Percentiles rank a stretch among this genome's conserved stretches.
phyloP scores from a whole-genome alignment of 1,284 basidiomycete species.

The Rhizoctonia solani region DNA sequence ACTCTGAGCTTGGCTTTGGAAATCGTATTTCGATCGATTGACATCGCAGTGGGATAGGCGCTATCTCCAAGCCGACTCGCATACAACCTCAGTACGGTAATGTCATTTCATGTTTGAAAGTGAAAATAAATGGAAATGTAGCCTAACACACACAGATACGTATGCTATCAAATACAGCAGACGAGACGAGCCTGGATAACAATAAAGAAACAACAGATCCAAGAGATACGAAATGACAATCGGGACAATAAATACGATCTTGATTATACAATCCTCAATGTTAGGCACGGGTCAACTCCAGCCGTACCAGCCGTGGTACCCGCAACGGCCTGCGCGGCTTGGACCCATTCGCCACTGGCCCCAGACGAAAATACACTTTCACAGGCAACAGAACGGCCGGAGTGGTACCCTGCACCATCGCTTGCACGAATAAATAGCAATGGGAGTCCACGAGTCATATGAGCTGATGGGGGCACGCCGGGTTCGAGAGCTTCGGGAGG shows the following conservation, averaged over 20 bases:
- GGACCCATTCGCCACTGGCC: conserved; percentile 34
- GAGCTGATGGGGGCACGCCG: conserved; percentile 41
- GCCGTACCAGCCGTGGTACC: background rate
- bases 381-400: conserved; percentile 78
- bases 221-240: background rate
- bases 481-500: conserved; percentile 39
- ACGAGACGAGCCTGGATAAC: conserved; percentile 21
- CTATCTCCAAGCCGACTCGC: background rate
- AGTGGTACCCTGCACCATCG: conserved; percentile 82
- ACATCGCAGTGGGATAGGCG: no score
- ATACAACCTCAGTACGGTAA: background rate
- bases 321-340: conserved; percentile 19
- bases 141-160: conserved; percentile 3
- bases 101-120: background rate
- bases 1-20: no score
- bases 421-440: conserved; percentile 73
- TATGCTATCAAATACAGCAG: conserved; percentile 30
- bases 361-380: conserved; percentile 65
- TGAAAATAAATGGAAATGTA: background rate
- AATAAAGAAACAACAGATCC: conserved; percentile 3
- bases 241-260: conserved; percentile 21
- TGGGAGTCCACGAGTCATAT: conserved; percentile 66
- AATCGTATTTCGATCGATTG: no score
- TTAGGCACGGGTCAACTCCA: conserved; percentile 16
- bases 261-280: conserved; percentile 6